Base-by-base conservation (phyloP, 176 grass and related monocot genomes). In the Avena insularis region DNA sequence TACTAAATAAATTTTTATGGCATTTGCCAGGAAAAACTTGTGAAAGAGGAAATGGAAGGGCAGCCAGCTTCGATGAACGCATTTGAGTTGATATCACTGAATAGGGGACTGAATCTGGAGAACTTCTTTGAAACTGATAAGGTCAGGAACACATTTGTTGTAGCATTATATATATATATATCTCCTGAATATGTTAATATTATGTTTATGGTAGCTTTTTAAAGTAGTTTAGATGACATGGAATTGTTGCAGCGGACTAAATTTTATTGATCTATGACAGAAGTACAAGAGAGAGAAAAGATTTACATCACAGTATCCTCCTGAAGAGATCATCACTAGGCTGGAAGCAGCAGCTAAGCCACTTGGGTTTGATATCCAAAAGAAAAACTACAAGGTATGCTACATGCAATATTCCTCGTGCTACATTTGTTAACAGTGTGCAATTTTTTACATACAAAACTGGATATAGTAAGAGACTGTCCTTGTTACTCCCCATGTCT, bases 281-380 rank as follows among this genome's bases (percentile, higher is more conserved):
- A 91, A 93, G 54, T 97, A 91, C 81, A 97, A 85, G 78, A 90
- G 92, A 69, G 93, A 97, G 71, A 97, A 91, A 1, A 90, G 95
- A 87, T 97, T 97, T 79, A 89, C 93, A 84, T 97, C 93, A 14
- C 92, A 91, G 25, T 87, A 77, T 73, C 59, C 89, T 71, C 89
- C 95, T 0, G 83, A 90, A 76, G 95, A 97, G 83, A 97, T 97
- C 47, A 81, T 97, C 51, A 90, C 9, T 82, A 93, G 94, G 71
- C 95, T 97, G 77, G 95, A 97, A 90, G 87, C 90, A 90, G 93
- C 91, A 57, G 89, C 93, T 80, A 97, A 93, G 74, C 95, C 93
- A 88, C 95, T 97, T 86, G 95, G 95, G 3, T 97, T 97, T 31
- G 89, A 95, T 64, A 86, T 97, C 80, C 93, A 92, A 67, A 97